phyloP scores from a whole-genome alignment of 2,329 filamentous ascomycete genomes.

The Zymoseptoria tritici region DNA sequence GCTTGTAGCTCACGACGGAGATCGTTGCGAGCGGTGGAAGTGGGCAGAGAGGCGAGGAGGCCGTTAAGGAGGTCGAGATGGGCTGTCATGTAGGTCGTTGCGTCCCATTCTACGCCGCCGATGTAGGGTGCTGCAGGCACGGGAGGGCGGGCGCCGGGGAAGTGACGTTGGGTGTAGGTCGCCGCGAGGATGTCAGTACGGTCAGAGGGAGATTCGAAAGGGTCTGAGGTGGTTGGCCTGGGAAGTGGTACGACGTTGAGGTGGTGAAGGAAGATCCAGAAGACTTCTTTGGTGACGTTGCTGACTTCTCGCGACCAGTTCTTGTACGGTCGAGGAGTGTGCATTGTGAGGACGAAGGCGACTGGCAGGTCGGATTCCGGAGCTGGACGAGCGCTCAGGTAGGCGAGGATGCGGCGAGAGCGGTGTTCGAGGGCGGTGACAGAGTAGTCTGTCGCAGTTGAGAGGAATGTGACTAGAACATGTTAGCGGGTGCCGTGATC shows the following conservation, averaged over 20 bases:
- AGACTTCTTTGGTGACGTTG: slow-evolving; percentile 94
- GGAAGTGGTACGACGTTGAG: slow-evolving; percentile 75
- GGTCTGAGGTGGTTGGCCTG: slow-evolving; percentile 20
- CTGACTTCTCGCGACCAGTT: slow-evolving; percentile 90
- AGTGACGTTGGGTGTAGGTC: slow-evolving; percentile 57
- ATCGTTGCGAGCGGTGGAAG: slow-evolving; percentile 60
- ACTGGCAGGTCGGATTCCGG: slow-evolving; percentile 69
- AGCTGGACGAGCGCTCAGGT: slow-evolving; percentile 74
- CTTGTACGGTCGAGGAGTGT: slow-evolving; percentile 76
- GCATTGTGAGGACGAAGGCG: slow-evolving; percentile 84
- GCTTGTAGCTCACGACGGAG: slow-evolving; percentile 71
- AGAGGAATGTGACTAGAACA: slow-evolving; percentile 63
- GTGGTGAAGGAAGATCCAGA: slow-evolving; percentile 97
- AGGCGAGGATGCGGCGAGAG: slow-evolving; percentile 65
- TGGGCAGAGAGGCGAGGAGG: slow-evolving; percentile 72
- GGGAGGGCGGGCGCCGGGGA: slow-evolving; percentile 77
- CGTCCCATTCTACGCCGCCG: slow-evolving; percentile 96
- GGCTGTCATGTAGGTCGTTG: slow-evolving; percentile 88
- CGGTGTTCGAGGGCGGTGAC: slow-evolving; percentile 48
- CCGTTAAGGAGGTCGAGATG: slow-evolving; percentile 92
- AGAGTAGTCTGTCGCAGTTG: slow-evolving; percentile 46
- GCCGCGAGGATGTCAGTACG: slow-evolving; percentile 19
- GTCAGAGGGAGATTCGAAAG: slow-evolving; percentile 15
- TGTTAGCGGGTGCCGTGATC: slow-evolving; percentile 5
- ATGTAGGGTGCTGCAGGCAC: slow-evolving; percentile 94